Evolutionary conservation across 345 rosid species (phyloP), one percentile per base, ranked within the genome.

Genomic region (Aquilaria sinensis): DNA sequence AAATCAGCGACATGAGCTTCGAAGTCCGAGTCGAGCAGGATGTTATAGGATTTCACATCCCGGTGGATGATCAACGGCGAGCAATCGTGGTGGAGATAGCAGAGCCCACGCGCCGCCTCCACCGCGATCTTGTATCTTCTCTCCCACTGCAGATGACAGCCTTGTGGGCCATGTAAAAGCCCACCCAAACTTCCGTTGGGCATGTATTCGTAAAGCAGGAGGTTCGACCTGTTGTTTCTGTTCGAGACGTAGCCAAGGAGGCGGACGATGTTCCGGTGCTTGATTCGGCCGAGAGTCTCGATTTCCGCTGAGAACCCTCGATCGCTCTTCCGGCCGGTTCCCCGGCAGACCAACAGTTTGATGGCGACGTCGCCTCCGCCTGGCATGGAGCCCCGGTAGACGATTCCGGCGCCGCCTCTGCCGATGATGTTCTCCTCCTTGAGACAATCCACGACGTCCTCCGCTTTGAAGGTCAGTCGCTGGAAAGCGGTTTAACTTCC

Each of bases 1-100:
- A 93, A 93, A 74, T 90, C 98, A 13, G 97, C 97, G 3, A 93
- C 94, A 65, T 89, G 97, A 55, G 98, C 97, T 65, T 90, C 94
- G 12, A 75, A 84, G 47, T 86, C 82, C 2, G 88, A 82, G 75
- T 90, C 96, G 12, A 93, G 80, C 60, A 93, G 65, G 43, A 93
- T 93, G 61, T 93, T 93, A 47, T 88, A 89, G 7, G 97, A 87
- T 78, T 93, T 93, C 1, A 90, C 98, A 57, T 93, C 98, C 47
- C 97, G 68, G 33, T 92, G 98, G n/a, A 92, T 79, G 43, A 92
- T 92, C 78, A 92, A 73, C 0, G 96, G 97, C 46, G 86, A 85
- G 74, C 98, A 93, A 51, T 93, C 98, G 61, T 90, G 97, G 63
- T 93, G 98, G 57, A 93, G 88, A 66, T 93, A 93, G 69, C 96